Evolutionary conservation across 192 early-diverging fungal genomes (phyloP), one percentile per base, ranked within the genome.

Genomic region (Spizellomyces sp.): DNA sequence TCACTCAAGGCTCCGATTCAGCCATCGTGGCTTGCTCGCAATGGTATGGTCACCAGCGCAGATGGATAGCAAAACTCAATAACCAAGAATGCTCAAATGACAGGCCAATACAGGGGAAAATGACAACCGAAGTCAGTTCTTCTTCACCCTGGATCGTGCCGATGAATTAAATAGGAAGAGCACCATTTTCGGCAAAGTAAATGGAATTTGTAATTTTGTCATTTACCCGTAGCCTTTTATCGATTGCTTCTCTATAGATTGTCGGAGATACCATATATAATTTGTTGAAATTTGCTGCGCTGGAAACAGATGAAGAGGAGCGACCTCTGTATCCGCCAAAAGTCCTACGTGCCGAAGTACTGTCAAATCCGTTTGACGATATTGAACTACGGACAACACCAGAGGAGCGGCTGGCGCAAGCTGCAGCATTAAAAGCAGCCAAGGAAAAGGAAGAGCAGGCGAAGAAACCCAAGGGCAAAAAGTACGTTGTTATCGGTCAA

Each of bases 201-300:
- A 9, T 21, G 44, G 17, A n/a, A 64, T 77, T 3, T 36, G 27
- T 36, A 36, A 36, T 36, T 36, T 14, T 65, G 58, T 15, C 58
- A 67, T 58, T 21, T 2, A 41, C 70, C 48, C 45, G 0, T 5
- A 21, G 15, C 14, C 50, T 61, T 67, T 14, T 55, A 48, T 21
- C 50, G 58, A 14, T 50, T 59, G n/a, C 8, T 77, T 58, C 41
- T 17, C 19, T 9, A 27, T 50, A 90, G 88, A 81, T 96, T 27
- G 94, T 90, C 46, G 96, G 94, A 42, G 89, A 95, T 71, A 95
- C 95, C 8, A 74, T 98, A 43, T 98, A 91, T 77, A 97, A 94
- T 55, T 85, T 95, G 4, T 77, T 98, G 19, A 93, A 92, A 76
- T 91, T 98, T 50, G 90, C 89, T 19, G 91, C 91, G 12, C 67